Conservation (phyloP, 2,329 filamentous ascomycete genomes). For the Monosporascus sp. region DNA sequence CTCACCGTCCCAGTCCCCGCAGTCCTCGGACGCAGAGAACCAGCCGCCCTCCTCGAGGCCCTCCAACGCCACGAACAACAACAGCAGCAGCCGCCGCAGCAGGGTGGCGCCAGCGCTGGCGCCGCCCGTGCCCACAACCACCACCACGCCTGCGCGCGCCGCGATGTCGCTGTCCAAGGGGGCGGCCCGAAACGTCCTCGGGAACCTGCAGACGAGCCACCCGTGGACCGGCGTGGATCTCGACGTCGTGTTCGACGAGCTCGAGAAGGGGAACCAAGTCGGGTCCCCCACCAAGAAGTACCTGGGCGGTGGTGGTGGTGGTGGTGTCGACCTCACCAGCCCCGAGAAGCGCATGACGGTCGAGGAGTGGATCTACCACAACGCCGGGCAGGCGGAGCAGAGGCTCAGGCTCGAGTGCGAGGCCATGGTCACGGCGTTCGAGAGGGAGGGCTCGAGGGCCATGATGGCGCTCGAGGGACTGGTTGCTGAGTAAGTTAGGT, state of each 20-base stretch:
- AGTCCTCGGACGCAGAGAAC: conserved; percentile 77
- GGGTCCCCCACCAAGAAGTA: conserved; percentile 30
- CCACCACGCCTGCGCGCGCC: conserved; percentile 41
- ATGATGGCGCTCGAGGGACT: conserved; percentile 73
- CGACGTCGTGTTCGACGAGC: conserved; percentile 59
- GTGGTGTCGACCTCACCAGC: conserved; percentile 52
- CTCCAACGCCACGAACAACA: conserved; percentile 38
- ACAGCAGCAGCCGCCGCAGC: conserved; percentile 29
- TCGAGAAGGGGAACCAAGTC: conserved; percentile 48
- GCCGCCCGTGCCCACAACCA: conserved; percentile 38
- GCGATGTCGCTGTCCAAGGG: conserved; percentile 54
- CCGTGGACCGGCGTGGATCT: conserved; percentile 73
- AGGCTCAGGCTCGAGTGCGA: conserved; percentile 78
- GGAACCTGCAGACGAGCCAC: conserved; percentile 49
- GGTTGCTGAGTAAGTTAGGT: conserved; percentile 39
- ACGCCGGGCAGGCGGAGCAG: conserved; percentile 74
- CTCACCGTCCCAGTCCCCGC: conserved; percentile 63
- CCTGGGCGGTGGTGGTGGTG: conserved; percentile 36
- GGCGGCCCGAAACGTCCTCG: conserved; percentile 37
- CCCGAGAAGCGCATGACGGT: conserved; percentile 87
- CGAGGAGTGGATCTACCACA: conserved; percentile 84
- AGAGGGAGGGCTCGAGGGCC: conserved; percentile 73
- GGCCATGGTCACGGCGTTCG: conserved; percentile 73
- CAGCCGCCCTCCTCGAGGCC: conserved; percentile 64
- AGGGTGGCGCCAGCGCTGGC: conserved; percentile 28